These are phyloP conservation scores for Ogataea minuta DNA, from an alignment of 805 yeast species.

Conservation along the genomic window DNA sequence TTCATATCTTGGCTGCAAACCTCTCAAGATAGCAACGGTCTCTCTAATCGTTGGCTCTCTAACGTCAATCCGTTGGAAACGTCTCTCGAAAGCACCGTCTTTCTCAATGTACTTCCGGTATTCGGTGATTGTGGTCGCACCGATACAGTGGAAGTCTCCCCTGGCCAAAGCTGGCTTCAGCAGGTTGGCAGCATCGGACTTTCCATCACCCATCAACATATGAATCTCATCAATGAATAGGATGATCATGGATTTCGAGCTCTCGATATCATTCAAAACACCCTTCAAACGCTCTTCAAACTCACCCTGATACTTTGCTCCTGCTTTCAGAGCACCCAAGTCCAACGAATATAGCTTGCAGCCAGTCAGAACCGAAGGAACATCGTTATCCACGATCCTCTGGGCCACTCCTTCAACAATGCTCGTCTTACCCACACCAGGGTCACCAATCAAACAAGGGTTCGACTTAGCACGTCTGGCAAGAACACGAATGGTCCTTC, in stretches of 20 bases:
- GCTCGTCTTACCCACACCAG: constrained; percentile 99
- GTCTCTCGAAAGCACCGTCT: constrained; percentile 98
- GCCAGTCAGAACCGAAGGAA: constrained; percentile 80
- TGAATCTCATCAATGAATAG: constrained; percentile 97
- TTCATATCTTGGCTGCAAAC: constrained; percentile 91
- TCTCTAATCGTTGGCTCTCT: constrained; percentile 90
- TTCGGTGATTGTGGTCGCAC: constrained; percentile 96
- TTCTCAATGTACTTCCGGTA: constrained; percentile 90
- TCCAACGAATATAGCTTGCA: constrained; percentile 86
- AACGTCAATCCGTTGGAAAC: constrained; percentile 96
- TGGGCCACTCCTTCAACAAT: constrained; percentile 99
- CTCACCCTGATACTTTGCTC: constrained; percentile 98
- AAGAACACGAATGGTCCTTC: constrained; percentile 89
- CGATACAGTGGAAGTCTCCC: constrained; percentile 94
- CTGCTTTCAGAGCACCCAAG: constrained; percentile 95
- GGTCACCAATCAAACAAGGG: constrained; percentile 96
- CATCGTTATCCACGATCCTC: constrained; percentile 92
- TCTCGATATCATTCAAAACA: constrained; percentile 89
- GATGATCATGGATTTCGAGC: constrained; percentile 79
- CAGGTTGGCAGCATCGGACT: constrained; percentile 93
- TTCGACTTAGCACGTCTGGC: constrained; percentile 98
- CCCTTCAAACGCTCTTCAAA: constrained; percentile 98
- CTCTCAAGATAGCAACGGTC: constrained; percentile 94
- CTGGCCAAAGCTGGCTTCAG: constrained; percentile 97
- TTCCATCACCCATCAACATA: constrained; percentile 99